Conservation (phyloP, 108 stramenopile species). For the Seminavis robusta region DNA sequence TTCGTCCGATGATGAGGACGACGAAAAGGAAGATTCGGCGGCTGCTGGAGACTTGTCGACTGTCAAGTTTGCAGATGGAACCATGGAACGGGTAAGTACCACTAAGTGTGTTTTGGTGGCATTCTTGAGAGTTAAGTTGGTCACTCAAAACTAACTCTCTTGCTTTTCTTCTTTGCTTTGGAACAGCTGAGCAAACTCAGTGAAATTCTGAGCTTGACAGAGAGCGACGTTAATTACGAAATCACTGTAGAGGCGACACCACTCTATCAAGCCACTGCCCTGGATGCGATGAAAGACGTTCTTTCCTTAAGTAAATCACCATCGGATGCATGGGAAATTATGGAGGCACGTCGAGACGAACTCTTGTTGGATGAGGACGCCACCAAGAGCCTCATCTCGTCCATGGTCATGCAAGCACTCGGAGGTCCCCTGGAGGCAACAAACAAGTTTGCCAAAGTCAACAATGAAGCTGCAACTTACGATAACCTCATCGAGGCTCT, state of each 20-base stretch:
- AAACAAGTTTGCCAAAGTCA: conserved; percentile 67
- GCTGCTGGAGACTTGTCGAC: conserved; percentile 15
- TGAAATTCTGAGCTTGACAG: conserved; percentile 60
- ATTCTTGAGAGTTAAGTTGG: neutral
- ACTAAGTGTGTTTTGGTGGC: neutral
- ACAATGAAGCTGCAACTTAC: conserved; percentile 76
- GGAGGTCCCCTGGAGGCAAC: conserved; percentile 69
- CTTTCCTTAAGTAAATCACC: conserved; percentile 38
- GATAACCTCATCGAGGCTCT: conserved; percentile 66
- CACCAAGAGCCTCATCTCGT: conserved; percentile 50
- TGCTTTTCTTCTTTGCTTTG: neutral
- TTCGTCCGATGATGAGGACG: conserved; percentile 24
- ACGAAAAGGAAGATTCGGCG: conserved; percentile 26
- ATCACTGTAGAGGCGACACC: conserved; percentile 58
- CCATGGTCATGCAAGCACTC: conserved; percentile 75
- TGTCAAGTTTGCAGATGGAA: conserved; percentile 61
- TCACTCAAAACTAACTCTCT: neutral
- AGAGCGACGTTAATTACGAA: conserved; percentile 58
- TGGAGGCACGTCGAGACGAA: conserved; percentile 61
- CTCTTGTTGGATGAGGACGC: conserved; percentile 55
- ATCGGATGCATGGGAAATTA: conserved; percentile 65
- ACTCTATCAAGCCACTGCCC: conserved; percentile 62
- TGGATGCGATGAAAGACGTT: conserved; percentile 51
- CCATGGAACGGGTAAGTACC: conserved; percentile 59
- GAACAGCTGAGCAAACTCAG: conserved; percentile 60